These are phyloP conservation scores for Fusarium annulatum DNA, from an alignment of 2,329 filamentous ascomycete species.

Conservation along the genomic window DNA sequence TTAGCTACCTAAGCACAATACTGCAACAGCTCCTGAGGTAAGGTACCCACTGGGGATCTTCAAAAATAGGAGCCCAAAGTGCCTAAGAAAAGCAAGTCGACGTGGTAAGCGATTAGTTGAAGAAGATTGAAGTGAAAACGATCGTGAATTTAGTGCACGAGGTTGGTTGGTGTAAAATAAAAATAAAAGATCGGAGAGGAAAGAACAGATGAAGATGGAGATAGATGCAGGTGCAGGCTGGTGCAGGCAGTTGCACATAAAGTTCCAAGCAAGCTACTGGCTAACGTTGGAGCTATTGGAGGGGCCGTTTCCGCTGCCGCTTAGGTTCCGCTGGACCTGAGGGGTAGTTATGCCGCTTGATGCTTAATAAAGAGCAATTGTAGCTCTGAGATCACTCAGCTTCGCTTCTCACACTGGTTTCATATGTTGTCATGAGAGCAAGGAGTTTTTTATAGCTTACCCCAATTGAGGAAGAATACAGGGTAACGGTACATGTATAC, in stretches of 20 bases:
- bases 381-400: background rate
- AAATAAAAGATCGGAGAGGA: constrained; percentile 15
- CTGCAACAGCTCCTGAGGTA: constrained; percentile 11
- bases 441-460: background rate
- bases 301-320: constrained; percentile 11
- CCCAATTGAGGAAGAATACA: background rate
- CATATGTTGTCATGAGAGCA: background rate
- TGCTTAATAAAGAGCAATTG: background rate
- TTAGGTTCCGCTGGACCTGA: background rate
- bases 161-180: constrained; percentile 23
- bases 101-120: background rate
- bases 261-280: constrained; percentile 18
- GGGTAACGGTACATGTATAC: background rate
- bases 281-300: constrained; percentile 23
- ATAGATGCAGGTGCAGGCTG: constrained; percentile 23
- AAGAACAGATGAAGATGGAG: constrained; percentile 28
- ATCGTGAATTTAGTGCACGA: constrained; percentile 4
- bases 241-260: constrained; percentile 16
- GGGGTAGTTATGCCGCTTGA: constrained; percentile 14
- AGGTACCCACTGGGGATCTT: constrained; percentile 11
- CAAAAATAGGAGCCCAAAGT: background rate
- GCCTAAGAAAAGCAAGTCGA: background rate
- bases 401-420: background rate
- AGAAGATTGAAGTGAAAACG: background rate
- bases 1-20: background rate